Evolutionary conservation across 208 protist species (phyloP).

Genomic region (Naegleria lovaniensis): DNA sequence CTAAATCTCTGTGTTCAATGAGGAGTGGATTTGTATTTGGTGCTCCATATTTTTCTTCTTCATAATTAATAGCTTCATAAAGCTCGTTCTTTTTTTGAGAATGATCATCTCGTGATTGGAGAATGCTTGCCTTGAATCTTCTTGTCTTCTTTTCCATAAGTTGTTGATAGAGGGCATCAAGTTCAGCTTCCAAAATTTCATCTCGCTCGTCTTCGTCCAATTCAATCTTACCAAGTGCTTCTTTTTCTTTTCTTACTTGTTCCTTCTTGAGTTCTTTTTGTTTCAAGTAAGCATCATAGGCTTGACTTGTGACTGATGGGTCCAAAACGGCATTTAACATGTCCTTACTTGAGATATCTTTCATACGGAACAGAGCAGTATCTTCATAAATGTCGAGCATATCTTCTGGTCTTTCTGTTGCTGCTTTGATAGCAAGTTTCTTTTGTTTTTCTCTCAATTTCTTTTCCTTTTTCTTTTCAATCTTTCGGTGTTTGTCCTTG

Average conservation of each 20-base stretch:
- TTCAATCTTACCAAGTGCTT: not conserved
- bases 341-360: not conserved
- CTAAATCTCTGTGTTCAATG: not conserved
- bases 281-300: not conserved
- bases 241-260: not conserved
- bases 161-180: not conserved
- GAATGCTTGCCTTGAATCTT: not conserved
- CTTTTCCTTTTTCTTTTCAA: slow-evolving; percentile 46
- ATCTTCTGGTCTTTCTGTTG: slow-evolving; percentile 19
- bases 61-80: not conserved
- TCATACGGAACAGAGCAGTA: not conserved
- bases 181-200: not conserved
- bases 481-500: slow-evolving; percentile 54
- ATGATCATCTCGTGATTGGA: not conserved
- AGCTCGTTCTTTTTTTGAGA: not conserved
- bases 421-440: slow-evolving; percentile 43
- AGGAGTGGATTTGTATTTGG: not conserved
- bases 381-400: slow-evolving; percentile 36
- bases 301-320: not conserved
- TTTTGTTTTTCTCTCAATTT: slow-evolving; percentile 67
- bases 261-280: not conserved
- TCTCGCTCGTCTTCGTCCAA: not conserved
- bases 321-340: not conserved
- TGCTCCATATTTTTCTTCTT: not conserved
- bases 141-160: not conserved